Conservation (phyloP, 202 grass and related monocot genomes). For the Panicum hallii region DNA sequence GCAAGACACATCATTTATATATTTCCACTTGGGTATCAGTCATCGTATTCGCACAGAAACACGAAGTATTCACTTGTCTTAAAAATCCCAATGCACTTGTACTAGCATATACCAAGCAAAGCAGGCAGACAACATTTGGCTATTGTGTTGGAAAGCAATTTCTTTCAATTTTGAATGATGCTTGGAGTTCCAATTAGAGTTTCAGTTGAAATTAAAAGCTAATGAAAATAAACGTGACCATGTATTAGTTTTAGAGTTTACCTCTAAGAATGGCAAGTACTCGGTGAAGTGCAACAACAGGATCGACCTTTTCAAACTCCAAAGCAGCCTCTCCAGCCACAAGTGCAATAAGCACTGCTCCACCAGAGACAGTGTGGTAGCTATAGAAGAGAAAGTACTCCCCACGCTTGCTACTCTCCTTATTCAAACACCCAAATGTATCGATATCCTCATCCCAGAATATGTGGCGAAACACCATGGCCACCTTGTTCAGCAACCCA, state of each 20-base stretch:
- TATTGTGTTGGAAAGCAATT: background rate
- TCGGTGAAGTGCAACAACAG: slow-evolving; percentile 70
- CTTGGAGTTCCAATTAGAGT: background rate
- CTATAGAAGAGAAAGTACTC: slow-evolving; percentile 96
- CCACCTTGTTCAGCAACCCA: slow-evolving; percentile 91
- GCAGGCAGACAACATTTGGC: background rate
- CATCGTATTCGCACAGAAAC: background rate
- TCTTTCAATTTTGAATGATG: background rate
- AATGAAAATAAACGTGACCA: background rate
- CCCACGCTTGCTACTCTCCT: slow-evolving; percentile 78
- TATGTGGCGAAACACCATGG: slow-evolving; percentile 86
- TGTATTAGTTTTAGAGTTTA: slow-evolving; percentile 39
- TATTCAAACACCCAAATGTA: slow-evolving; percentile 93
- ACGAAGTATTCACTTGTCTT: slow-evolving; percentile 8
- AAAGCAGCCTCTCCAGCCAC: slow-evolving; percentile 89
- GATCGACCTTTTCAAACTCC: slow-evolving; percentile 85
- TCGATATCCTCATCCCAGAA: slow-evolving; percentile 96
- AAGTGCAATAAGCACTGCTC: slow-evolving; percentile 81
- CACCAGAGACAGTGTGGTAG: slow-evolving; percentile 94
- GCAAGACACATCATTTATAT: slow-evolving; percentile 4
- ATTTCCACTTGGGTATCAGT: background rate
- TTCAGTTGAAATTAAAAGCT: background rate
- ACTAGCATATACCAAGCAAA: slow-evolving; percentile 12
- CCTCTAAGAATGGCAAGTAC: slow-evolving; percentile 91
- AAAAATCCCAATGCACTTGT: background rate